Evolutionary conservation across 257 asterid species (phyloP), one percentile per base, ranked within the genome.

Genomic region (Solanum gracilifrons): DNA sequence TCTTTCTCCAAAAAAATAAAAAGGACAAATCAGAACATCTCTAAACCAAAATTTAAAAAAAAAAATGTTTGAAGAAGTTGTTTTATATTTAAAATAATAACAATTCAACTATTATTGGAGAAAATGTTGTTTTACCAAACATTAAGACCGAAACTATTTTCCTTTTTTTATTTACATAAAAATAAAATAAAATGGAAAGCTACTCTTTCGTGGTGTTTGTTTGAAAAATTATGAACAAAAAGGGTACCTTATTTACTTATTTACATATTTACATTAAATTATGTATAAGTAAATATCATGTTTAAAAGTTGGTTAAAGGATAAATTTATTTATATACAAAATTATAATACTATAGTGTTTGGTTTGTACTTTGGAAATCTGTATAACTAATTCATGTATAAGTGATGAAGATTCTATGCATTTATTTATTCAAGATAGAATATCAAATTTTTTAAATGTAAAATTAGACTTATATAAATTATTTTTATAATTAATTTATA

Each of bases 351-450:
- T 58, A n/a, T 64, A 1, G 1, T 64, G 6, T 64, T 64, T 64
- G 8, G 0, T 2, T 62, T 11, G 8, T 9, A n/a, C 0, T 62
- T 62, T 62, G 3, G 0, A 60, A n/a, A 62, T 9, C 1, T n/a
- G 4, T 5, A 62, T n/a, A 62, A 62, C 3, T n/a, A 62, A 23
- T 23, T 55, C 66, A 21, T 7, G 11, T 58, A 21, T 58, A 58
- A 58, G 25, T 20, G 2, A 58, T 7, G 10, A 20, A 20, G 1
- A 7, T 18, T 18, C 0, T 58, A 20, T 58, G 1, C 25, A 58
- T 20, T 7, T 6, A 0, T 58, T 51, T 16, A 51, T 51, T 15
- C 23, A 16, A 51, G 9, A 51, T 20, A 58, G 1, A 58, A 21
- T 7, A 51, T 51, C 7, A 48, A 48, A 15, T 0, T 15, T 5